Conservation (phyloP, 164 flowering plant species). For the Aristolochia contorta region DNA sequence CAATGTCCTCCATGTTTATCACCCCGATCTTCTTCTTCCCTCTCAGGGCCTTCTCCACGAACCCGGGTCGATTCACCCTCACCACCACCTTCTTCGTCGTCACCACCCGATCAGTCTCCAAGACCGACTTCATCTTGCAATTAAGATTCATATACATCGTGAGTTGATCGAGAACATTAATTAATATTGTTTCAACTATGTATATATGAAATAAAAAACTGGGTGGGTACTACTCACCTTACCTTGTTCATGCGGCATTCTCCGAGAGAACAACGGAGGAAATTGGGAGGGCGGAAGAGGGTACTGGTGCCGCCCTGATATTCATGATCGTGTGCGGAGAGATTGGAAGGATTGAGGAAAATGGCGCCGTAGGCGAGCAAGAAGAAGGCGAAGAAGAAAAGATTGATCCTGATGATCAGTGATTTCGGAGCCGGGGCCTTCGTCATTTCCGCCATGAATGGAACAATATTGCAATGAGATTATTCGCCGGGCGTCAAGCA, state of each 20-base stretch:
- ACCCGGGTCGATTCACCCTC: conserved; percentile 45
- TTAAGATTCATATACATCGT: too few relatives aligned
- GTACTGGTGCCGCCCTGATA: too few relatives aligned
- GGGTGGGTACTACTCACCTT: conserved; percentile 55
- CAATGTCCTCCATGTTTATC: conserved; percentile 69
- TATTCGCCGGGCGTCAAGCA: too few relatives aligned
- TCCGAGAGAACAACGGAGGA: conserved; percentile 52
- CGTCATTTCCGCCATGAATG: conserved; percentile 18
- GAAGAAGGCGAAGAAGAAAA: conserved; percentile 54
- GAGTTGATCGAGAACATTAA: too few relatives aligned
- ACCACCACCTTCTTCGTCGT: conserved; percentile 5
- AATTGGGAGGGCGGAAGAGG: too few relatives aligned
- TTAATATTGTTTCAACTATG: too few relatives aligned
- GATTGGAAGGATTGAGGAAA: conserved; percentile 42
- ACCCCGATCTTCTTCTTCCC: conserved; percentile 46
- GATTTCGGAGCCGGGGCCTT: conserved; percentile 54
- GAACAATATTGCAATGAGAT: conserved; percentile 1
- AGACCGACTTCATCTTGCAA: conserved; percentile 40
- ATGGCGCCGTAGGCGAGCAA: conserved; percentile 45
- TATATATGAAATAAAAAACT: too few relatives aligned
- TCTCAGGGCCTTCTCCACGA: conserved; percentile 24
- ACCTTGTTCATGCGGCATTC: conserved; percentile 80
- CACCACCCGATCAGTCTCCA: conserved; percentile 19
- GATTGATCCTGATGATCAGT: conserved; percentile 53
- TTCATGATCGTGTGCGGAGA: too few relatives aligned